These are phyloP conservation scores for Coelastrella sp. DNA, from an alignment of 139 green algal species.

Conservation along the genomic window DNA sequence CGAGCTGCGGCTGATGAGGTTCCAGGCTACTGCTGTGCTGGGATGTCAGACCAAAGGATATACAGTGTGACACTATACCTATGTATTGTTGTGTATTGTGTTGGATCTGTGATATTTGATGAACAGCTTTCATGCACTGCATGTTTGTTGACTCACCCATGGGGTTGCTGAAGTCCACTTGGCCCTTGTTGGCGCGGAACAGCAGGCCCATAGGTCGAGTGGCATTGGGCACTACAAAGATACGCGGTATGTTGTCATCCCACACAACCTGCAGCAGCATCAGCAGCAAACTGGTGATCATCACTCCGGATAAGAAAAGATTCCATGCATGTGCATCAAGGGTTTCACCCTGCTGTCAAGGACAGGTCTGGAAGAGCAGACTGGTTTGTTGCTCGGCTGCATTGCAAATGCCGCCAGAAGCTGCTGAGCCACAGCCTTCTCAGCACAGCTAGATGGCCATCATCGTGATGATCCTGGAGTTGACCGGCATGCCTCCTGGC, in stretches of 20 bases:
- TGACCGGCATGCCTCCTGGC: too few species aligned
- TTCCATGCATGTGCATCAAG: background rate
- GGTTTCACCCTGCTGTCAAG: background rate
- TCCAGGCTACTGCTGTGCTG: too few species aligned
- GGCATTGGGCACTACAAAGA: constrained; percentile 37
- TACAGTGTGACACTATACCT: background rate
- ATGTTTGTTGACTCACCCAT: background rate
- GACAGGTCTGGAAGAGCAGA: background rate
- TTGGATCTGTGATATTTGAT: background rate
- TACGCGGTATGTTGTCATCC: constrained; percentile 42
- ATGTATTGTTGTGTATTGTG: too few species aligned
- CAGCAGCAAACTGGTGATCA: background rate
- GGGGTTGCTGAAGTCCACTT: constrained; percentile 37
- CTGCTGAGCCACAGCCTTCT: too few species aligned
- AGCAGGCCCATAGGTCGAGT: constrained; percentile 33
- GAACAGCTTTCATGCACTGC: background rate
- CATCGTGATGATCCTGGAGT: too few species aligned
- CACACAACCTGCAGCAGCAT: constrained; percentile 43
- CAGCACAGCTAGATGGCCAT: background rate
- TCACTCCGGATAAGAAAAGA: too few species aligned
- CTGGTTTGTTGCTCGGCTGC: too few species aligned
- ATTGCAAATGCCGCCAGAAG: too few species aligned
- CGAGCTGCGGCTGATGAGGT: too few species aligned
- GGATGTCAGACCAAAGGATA: background rate
- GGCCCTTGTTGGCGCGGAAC: constrained; percentile 40